Conservation (phyloP, 2,329 filamentous ascomycete species). For the Dactylellina haptotyla region DNA sequence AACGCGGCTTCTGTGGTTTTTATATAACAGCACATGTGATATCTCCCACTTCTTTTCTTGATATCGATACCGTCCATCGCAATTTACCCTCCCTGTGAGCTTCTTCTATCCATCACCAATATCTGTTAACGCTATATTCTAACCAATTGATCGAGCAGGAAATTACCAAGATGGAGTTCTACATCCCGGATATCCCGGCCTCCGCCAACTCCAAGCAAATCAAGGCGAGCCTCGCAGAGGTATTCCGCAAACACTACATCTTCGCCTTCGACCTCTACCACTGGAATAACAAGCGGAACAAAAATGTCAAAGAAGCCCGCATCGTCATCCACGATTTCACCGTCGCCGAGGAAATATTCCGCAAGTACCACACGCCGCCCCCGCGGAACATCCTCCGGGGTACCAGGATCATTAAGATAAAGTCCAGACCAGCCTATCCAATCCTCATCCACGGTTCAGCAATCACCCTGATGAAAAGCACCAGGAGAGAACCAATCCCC, state of each 20-base stretch:
- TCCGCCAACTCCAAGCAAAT: constrained; percentile 13
- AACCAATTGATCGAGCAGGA: background rate
- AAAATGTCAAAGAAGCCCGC: background rate
- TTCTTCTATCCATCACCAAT: background rate
- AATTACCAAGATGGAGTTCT: constrained; percentile 40
- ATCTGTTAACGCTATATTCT: background rate
- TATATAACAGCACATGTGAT: too few species aligned
- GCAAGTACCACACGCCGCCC: background rate
- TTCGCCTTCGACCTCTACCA: constrained; percentile 21
- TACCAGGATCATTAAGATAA: background rate
- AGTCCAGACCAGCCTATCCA: background rate
- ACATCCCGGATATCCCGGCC: constrained; percentile 24
- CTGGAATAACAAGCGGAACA: constrained; percentile 8
- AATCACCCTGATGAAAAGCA: constrained; percentile 18
- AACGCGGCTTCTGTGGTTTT: too few species aligned
- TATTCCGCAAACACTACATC: constrained; percentile 39
- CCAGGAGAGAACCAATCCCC: background rate
- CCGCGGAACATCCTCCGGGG: background rate
- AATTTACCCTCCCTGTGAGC: background rate
- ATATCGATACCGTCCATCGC: too few species aligned
- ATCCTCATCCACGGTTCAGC: constrained; percentile 23
- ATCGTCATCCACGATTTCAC: constrained; percentile 22
- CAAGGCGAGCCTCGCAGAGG: background rate
- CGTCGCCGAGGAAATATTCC: constrained; percentile 35
- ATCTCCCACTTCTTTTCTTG: too few species aligned